phyloP scores from a whole-genome alignment of 2,329 filamentous ascomycete genomes.

The Xenoacremonium recifei region DNA sequence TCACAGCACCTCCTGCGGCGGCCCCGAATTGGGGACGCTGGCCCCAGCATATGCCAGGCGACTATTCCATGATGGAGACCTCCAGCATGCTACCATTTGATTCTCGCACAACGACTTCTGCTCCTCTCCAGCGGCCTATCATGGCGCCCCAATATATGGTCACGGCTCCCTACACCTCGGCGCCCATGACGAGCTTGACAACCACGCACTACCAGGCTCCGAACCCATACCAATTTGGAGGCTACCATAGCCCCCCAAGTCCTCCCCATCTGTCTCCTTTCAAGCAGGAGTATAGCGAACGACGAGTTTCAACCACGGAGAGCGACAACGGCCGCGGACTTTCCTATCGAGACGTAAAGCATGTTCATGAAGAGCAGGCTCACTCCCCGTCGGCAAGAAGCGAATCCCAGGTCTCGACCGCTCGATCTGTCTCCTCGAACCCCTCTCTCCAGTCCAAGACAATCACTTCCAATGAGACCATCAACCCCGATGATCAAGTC shows the following conservation, averaged over 20 bases:
- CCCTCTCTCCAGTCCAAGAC: conserved; percentile 37
- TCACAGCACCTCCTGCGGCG: conserved; percentile 44
- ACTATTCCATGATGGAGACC: conserved; percentile 49
- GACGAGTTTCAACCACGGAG: conserved; percentile 21
- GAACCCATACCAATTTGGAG: conserved; percentile 43
- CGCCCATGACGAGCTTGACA: conserved; percentile 41
- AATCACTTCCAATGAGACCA: conserved; percentile 45
- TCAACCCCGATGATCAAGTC: conserved; percentile 48
- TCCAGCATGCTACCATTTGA: conserved; percentile 50
- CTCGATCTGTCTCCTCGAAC: conserved; percentile 22
- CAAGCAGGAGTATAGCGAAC: conserved; percentile 33
- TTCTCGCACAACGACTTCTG: conserved; percentile 36
- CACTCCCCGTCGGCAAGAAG: conserved; percentile 31
- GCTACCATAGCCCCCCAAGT: conserved; percentile 38
- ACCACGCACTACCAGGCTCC: conserved; percentile 42
- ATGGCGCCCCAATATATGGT: conserved; percentile 49
- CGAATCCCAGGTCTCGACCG: conserved; percentile 30
- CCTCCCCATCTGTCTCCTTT: conserved; percentile 34
- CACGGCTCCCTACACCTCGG: conserved; percentile 41
- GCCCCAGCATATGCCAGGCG: conserved; percentile 46
- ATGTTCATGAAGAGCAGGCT: conserved; percentile 32
- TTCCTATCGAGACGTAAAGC: conserved; percentile 26
- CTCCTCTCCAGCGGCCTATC: conserved; percentile 41
- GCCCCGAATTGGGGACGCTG: conserved; percentile 55
- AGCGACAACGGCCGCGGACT: conserved; percentile 21